Conservation (phyloP, 164 flowering plant genomes). For the Cinnamomum micranthum region DNA sequence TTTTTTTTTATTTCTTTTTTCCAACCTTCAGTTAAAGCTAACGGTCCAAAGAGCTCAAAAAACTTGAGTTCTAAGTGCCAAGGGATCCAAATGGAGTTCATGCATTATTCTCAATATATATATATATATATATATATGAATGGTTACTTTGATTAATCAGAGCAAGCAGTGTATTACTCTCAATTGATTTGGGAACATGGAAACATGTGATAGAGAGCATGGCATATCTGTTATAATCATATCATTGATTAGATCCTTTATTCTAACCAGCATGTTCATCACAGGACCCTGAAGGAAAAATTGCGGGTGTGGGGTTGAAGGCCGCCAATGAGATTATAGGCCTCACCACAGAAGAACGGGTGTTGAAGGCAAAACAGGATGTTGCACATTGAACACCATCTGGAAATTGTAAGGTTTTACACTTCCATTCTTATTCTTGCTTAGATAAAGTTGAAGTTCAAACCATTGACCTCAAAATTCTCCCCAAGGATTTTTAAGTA, state of each 20-base stretch:
- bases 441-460: no score
- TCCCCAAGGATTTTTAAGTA: background rate
- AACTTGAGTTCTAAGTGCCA: background rate
- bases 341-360: background rate
- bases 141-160: background rate
- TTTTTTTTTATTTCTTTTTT: no score
- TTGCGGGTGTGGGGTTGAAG: background rate
- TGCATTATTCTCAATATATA: background rate
- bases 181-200: no score
- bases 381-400: background rate
- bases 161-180: background rate
- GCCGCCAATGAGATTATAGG: background rate
- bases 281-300: background rate
- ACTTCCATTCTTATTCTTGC: background rate
- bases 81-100: background rate
- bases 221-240: background rate
- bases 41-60: no score
- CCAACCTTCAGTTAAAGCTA: no score
- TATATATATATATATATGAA: no score
- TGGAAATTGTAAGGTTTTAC: background rate
- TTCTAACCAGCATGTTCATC: background rate
- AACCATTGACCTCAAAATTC: background rate
- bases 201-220: no score
- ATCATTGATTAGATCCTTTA: background rate
- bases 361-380: slow-evolving; percentile 3